Evolutionary conservation across 352 stramenopile genomes (phyloP).

Genomic region (Pythium coloratum): DNA sequence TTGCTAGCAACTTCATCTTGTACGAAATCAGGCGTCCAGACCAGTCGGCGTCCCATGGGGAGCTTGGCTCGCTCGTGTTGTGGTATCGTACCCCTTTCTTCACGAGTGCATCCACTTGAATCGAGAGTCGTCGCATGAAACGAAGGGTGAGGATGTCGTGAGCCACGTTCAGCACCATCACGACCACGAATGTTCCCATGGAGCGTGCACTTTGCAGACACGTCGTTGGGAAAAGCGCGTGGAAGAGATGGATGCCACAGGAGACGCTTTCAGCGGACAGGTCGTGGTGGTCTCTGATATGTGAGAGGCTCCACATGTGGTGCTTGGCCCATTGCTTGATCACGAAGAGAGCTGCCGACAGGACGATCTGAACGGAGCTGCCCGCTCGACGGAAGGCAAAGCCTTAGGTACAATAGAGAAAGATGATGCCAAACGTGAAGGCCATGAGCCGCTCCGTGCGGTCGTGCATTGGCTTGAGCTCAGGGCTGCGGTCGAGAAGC

Average conservation of each 20-base stretch:
- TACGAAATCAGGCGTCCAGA: too few species aligned
- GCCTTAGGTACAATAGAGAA: not conserved
- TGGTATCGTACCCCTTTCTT: not conserved
- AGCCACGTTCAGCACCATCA: slow-evolving; percentile 27
- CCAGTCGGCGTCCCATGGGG: not conserved
- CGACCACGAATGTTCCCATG: slow-evolving; percentile 18
- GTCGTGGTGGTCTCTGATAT: slow-evolving; percentile 29
- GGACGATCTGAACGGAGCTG: not conserved
- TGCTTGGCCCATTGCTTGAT: not conserved
- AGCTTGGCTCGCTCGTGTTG: not conserved
- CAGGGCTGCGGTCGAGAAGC: not conserved
- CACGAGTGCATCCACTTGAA: not conserved
- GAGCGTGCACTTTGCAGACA: slow-evolving; percentile 43
- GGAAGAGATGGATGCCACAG: slow-evolving; percentile 31
- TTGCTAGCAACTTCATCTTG: too few species aligned
- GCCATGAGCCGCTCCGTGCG: not conserved
- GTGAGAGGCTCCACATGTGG: slow-evolving; percentile 21
- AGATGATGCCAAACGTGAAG: not conserved
- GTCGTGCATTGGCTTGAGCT: not conserved
- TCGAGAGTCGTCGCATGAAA: not conserved
- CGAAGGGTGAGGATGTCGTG: slow-evolving; percentile 16
- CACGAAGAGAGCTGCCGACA: not conserved
- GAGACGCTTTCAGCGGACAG: slow-evolving; percentile 16
- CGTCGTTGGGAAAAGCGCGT: slow-evolving; percentile 37
- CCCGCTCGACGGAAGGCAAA: not conserved